Evolutionary conservation across 2,329 filamentous ascomycete genomes (phyloP), one percentile per base, ranked within the genome.

Genomic region (Trematosphaeria pertusa): DNA sequence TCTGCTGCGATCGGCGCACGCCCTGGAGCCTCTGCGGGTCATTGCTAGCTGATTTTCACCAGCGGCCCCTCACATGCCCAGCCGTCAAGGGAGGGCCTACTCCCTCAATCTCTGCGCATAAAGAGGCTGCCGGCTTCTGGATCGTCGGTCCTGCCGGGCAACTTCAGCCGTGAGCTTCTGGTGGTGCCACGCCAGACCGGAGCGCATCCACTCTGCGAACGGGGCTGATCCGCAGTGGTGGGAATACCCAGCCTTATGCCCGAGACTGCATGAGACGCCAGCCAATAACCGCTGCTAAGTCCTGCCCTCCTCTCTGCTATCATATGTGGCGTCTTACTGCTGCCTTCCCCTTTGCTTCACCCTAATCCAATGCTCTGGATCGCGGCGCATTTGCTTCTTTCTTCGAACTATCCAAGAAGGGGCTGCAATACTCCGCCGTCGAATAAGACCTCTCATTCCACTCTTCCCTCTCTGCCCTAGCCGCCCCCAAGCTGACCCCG

Each of bases 341-440:
- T 31, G 35, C 8, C 28, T 41, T 15, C 49, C 42, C 36, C 34
- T 50, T 50, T 34, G 36, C 20, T 41, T 14, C 19, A 35, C 31
- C 47, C 34, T 41, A 35, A 22, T 36, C 49, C 56, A 59, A 48
- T 54, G 22, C 51, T 49, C 46, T 43, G 50, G 41, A 41, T 40
- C 43, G 24, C 48, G 45, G 48, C 39, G 21, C 28, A 42, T 18
- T 46, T 57, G 46, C 50, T 50, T 51, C 40, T 42, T 47, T 35
- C 42, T 32, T 36, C 30, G 12, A 35, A 21, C 34, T 35, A 40
- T 43, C 26, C 24, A 24, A 48, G 24, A 52, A 59, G 58, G 34
- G 28, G 38, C 33, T 28, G 31, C 22, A 26, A 17, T n/a, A 32
- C 32, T 14, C 10, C 19, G 22, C 34, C 12, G 14, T 31, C 39